A percentile compares a stretch with the other conserved stretches of the same genome.
Conservation (phyloP, 192 early-diverging fungal genomes). For the Coemansia brasiliensis region DNA sequence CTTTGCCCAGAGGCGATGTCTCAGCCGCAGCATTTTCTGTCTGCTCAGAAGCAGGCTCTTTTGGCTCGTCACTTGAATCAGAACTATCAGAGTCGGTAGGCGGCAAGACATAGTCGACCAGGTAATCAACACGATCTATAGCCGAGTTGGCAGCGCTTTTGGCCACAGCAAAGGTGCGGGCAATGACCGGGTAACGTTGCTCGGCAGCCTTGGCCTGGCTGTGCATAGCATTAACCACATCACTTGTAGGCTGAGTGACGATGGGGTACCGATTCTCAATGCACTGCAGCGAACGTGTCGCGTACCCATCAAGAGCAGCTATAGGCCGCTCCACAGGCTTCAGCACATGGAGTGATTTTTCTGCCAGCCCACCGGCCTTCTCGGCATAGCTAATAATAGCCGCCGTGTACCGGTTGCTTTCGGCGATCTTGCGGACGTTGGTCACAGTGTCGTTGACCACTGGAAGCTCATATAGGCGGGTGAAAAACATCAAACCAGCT, state of each 20-base stretch:
- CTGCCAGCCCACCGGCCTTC: conserved; percentile 44
- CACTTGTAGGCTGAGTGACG: conserved; percentile 61
- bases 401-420: conserved; percentile 46
- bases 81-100: conserved; percentile 3
- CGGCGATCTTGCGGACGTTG: conserved; percentile 53
- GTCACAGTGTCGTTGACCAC: conserved; percentile 57
- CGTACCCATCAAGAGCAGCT: conserved; percentile 59
- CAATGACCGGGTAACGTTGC: conserved; percentile 53
- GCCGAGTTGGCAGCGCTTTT: conserved; percentile 57
- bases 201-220: conserved; percentile 35
- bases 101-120: conserved; percentile 62
- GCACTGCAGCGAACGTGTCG: conserved; percentile 63
- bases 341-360: conserved; percentile 48
- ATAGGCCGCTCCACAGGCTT: conserved; percentile 57
- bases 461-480: conserved; percentile 58
- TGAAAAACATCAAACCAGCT: conserved; percentile 42
- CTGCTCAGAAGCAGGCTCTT: not conserved
- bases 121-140: conserved; percentile 56
- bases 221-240: conserved; percentile 62
- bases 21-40: not conserved
- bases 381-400: conserved; percentile 48
- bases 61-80: not conserved
- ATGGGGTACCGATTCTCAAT: conserved; percentile 64
- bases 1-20: conserved; percentile 44
- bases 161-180: conserved; percentile 60